A percentile compares a stretch with the other conserved stretches of the same genome.
phyloP scores from a whole-genome alignment of 2,329 filamentous ascomycete genomes.

The Epichloe sp. region DNA sequence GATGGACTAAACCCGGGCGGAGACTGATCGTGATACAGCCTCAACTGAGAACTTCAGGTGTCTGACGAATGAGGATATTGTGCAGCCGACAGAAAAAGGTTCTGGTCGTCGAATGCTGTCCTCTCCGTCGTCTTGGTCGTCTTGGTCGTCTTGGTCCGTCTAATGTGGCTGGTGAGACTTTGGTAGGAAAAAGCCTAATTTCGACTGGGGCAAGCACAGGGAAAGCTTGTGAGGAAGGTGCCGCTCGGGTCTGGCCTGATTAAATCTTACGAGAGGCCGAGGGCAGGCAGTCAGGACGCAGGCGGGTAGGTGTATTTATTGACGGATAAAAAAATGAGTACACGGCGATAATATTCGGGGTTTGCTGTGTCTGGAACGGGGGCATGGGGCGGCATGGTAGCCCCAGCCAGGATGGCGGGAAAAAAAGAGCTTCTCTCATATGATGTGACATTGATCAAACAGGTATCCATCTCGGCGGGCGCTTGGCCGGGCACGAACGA shows the following conservation, averaged over 20 bases:
- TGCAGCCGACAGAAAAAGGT: background rate
- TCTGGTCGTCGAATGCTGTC: background rate
- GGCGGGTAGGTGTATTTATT: background rate
- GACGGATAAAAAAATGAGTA: rapidly evolving
- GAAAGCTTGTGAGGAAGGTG: background rate
- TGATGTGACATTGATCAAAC: background rate
- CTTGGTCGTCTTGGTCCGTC: background rate
- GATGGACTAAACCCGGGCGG: background rate
- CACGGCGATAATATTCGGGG: no score
- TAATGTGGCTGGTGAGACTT: background rate
- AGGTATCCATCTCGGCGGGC: background rate
- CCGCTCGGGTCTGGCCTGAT: background rate
- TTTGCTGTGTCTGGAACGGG: no score
- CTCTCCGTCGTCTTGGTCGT: no score
- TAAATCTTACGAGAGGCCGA: background rate
- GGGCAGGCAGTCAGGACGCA: background rate
- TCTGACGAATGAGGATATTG: background rate
- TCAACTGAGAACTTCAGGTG: background rate
- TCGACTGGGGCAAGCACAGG: background rate
- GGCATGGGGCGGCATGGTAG: no score
- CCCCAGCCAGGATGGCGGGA: background rate
- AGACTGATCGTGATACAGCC: background rate
- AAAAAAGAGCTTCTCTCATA: background rate
- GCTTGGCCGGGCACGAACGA: background rate
- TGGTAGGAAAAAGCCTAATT: background rate